These are phyloP conservation scores for Lachnum nothofagi DNA, from an alignment of 2,329 filamentous ascomycete species.

Conservation along the genomic window DNA sequence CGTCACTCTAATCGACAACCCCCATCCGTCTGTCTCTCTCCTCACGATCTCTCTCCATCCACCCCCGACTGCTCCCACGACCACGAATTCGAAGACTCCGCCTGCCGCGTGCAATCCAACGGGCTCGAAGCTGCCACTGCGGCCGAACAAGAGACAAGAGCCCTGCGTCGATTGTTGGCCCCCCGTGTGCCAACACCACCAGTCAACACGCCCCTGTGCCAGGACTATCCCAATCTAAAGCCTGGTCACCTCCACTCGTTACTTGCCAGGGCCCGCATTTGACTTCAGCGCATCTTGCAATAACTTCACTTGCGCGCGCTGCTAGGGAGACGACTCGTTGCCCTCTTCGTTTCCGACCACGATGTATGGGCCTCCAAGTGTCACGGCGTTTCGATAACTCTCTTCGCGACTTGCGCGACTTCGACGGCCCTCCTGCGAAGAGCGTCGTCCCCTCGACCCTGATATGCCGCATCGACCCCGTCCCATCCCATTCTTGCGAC, in stretches of 20 bases:
- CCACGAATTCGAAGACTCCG: background rate
- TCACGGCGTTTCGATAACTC: constrained; percentile 17
- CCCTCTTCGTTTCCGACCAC: constrained; percentile 13
- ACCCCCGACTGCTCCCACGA: constrained; percentile 1
- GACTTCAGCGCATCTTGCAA: background rate
- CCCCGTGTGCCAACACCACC: background rate
- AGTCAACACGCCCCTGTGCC: background rate
- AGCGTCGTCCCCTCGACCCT: constrained; percentile 19
- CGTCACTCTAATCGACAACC: background rate
- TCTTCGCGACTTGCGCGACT: constrained; percentile 19
- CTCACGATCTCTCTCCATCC: background rate
- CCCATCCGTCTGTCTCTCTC: constrained; percentile 3
- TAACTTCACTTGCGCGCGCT: constrained; percentile 7
- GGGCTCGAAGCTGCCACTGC: background rate
- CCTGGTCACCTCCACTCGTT: background rate
- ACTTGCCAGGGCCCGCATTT: background rate
- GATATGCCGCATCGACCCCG: constrained; percentile 29
- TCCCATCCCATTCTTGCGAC: constrained; percentile 23
- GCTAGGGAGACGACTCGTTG: too few species aligned
- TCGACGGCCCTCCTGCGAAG: constrained; percentile 20
- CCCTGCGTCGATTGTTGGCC: background rate
- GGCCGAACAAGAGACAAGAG: background rate
- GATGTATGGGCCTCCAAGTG: constrained; percentile 28
- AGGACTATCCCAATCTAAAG: constrained; percentile 2
- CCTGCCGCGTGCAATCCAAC: background rate